Evolutionary conservation across 768 basidiomycete species (phyloP), one percentile per base, ranked within the genome.

Genomic region (Lactarius hatsudake): DNA sequence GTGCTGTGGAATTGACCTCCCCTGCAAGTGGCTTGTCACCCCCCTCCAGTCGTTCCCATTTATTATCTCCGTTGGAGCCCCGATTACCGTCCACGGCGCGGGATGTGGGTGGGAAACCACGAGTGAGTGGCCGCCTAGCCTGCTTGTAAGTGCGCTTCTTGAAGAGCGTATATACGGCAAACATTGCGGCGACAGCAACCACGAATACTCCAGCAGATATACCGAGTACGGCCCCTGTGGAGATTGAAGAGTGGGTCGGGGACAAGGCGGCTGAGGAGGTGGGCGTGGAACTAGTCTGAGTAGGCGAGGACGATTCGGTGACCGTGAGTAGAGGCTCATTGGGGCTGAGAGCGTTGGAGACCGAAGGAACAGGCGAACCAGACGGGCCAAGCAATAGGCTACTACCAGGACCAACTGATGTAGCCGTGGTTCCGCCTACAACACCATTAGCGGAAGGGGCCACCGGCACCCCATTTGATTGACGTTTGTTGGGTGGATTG

Each of bases 171-270:
- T 66, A 64, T 8, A 70, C 15, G 53, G 62, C 40, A 20, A 70
- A 55, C 57, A 71, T 64, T 17, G 61, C 30, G 18, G 20, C 51
- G n/a, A 65, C 38, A 34, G 64, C 59, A 34, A 62, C 51, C 5
- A 66, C n/a, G 51, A 67, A 67, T 8, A 56, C 65, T 5, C 43
- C 63, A 58, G 60, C 34, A 43, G 32, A 18, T 63, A 71, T 71
- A 38, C 69, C 71, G 18, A 70, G 12, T 17, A 59, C 36, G 10
- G 65, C 61, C 30, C 71, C 71, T 9, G 71, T 71, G 42, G 69
- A 62, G 3, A 71, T 4, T 17, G 68, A n/a, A n/a, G 68, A 38
- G 12, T 20, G 7, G 32, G 26, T 30, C 28, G 30, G 58, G 45
- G 58, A 32, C 3, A 61, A 48, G 12, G 32, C 12, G 38, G 58